A percentile compares a stretch with the other conserved stretches of the same genome.
Evolutionary conservation across 768 basidiomycete species (phyloP).

Genomic region (Leccinum boreale): DNA sequence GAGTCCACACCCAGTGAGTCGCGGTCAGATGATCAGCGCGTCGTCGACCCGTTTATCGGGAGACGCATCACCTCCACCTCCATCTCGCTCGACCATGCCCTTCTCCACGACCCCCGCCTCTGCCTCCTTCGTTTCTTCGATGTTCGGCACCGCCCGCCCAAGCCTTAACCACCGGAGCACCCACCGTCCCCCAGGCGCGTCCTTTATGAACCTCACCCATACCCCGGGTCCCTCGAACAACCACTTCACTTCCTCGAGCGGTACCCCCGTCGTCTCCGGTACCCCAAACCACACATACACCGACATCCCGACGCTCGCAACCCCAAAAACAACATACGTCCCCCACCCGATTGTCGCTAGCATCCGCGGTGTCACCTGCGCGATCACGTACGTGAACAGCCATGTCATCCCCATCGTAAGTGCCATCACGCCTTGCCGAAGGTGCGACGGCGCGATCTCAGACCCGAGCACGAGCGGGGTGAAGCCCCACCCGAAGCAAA

Average conservation of each 20-base stretch:
- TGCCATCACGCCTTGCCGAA: constrained; percentile 31
- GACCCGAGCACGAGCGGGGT: constrained; percentile 34
- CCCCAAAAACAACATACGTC: constrained; percentile 34
- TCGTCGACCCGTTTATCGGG: not conserved
- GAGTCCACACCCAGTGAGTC: not conserved
- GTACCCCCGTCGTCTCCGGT: constrained; percentile 39
- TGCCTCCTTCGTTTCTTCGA: constrained; percentile 25
- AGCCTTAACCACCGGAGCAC: constrained; percentile 16
- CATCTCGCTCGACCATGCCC: not conserved
- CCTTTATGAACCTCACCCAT: constrained; percentile 28
- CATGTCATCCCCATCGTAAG: constrained; percentile 32
- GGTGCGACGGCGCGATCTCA: constrained; percentile 37
- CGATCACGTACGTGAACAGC: constrained; percentile 37
- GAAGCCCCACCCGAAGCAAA: constrained; percentile 33
- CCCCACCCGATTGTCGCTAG: constrained; percentile 25
- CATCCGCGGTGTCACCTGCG: constrained; percentile 38
- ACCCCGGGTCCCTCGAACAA: constrained; percentile 30
- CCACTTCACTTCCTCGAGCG: constrained; percentile 37
- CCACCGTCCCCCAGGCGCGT: constrained; percentile 32
- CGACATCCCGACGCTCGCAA: constrained; percentile 29
- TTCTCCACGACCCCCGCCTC: not conserved
- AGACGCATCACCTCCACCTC: not conserved
- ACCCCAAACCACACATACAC: constrained; percentile 35
- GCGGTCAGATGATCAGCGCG: constrained; percentile 5
- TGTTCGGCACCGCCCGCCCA: constrained; percentile 18